Base-by-base conservation (phyloP, 345 rosid species). In the Physaria fendleri region DNA sequence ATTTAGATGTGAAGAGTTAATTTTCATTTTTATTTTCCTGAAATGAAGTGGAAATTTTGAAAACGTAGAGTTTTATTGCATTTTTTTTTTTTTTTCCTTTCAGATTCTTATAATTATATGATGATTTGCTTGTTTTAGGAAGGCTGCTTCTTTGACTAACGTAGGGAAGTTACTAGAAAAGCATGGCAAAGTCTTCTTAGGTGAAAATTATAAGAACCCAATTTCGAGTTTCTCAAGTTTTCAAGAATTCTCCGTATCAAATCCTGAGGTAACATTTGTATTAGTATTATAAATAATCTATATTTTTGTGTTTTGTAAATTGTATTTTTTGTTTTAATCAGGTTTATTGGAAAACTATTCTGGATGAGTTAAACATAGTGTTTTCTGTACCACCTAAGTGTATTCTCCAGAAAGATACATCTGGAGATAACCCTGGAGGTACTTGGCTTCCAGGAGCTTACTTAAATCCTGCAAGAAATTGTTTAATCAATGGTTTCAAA, bases 381-480 rank as follows among this genome's bases (percentile, higher is more conserved):
- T 89, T 82, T 64, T 79, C 87, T 0, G 76, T 74, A 8, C 84
- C 88, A 79, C 99, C 99, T 0, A 52, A 77, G 25, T 72, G 81
- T 47, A 78, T 93, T 42, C 62, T 85, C 22, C 63, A 48, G 2
- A 83, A 76, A 54, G 52, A 71, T 61, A 51, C 78, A 23, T 30
- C 56, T 59, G 76, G 62, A 15, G 74, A 73, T 50, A 65, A 61
- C 24, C 97, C 97, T 2, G 94, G 97, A 21, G 99, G 90, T 24
- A 71, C 76, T 66, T 93, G 99, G 99, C 85, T 93, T 73, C 97
- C 91, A 41, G 97, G 97, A 53, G 97, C 94, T 18, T 73, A 45
- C 60, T 42, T 87, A 59, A 93, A 93, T 44, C 81, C 97, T 68
- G 97, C 91, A 12, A 75, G 80, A 59, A 81, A 69, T 72, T 93